Evolutionary conservation across 2,329 filamentous ascomycete genomes (phyloP).

Genomic region (Xylariaceae sp.): DNA sequence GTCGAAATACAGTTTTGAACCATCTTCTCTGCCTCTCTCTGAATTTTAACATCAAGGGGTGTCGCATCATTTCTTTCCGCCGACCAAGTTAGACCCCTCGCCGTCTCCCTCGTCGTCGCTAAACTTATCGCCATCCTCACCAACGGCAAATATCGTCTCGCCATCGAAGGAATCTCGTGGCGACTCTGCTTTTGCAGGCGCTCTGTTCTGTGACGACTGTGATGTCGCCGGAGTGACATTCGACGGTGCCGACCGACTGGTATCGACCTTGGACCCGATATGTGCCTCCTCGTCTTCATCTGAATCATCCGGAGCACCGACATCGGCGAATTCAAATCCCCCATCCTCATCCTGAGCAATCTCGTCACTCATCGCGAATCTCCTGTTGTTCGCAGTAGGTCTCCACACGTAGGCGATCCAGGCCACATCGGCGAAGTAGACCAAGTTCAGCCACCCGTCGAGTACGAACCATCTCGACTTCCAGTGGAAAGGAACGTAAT

Average conservation of each 20-base stretch:
- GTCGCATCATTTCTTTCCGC: conserved; percentile 43
- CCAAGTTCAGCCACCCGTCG: conserved; percentile 95
- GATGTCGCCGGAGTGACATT: conserved; percentile 22
- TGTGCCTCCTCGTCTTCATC: conserved; percentile 62
- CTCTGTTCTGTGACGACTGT: conserved; percentile 28
- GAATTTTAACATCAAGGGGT: conserved; percentile 1
- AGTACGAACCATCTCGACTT: conserved; percentile 96
- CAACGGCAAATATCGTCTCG: conserved; percentile 95
- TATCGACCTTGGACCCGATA: conserved; percentile 45
- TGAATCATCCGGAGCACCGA: conserved; percentile 73
- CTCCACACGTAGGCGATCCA: conserved; percentile 97
- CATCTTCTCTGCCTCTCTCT: conserved; percentile 4
- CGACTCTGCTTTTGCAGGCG: conserved; percentile 51
- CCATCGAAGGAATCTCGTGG: conserved; percentile 66
- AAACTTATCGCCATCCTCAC: conserved; percentile 81
- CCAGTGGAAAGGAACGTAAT: conserved; percentile 97
- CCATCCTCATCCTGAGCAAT: conserved; percentile 98
- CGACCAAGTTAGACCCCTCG: conserved; percentile 62
- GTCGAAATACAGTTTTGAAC: conserved; percentile 16
- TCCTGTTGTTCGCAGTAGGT: conserved; percentile 92
- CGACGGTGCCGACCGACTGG: conserved; percentile 24
- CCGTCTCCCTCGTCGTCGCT: conserved; percentile 68
- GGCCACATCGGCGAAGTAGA: conserved; percentile 90
- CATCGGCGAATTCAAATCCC: conserved; percentile 88
- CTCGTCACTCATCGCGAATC: conserved; percentile 99